phyloP scores from a whole-genome alignment of 495 filamentous ascomycete genomes.

The Penicillium ucsense region DNA sequence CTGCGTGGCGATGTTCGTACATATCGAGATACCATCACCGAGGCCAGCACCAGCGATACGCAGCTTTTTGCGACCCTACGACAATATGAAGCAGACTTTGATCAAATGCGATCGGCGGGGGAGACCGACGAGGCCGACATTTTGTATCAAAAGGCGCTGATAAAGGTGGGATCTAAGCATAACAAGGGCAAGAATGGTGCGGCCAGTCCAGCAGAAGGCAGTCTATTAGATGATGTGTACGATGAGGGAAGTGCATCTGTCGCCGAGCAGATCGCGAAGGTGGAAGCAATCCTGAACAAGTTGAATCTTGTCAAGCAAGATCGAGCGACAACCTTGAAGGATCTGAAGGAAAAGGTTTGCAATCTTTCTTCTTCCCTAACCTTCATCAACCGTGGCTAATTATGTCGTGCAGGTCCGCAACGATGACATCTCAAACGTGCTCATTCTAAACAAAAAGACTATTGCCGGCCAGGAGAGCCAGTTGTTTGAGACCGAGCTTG shows the following conservation, averaged over 20 bases:
- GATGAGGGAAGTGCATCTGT: conserved; percentile 71
- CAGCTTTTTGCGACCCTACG: conserved; percentile 77
- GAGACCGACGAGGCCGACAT: conserved; percentile 82
- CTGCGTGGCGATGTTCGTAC: conserved; percentile 76
- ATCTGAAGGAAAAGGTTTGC: conserved; percentile 87
- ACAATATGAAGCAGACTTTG: conserved; percentile 77
- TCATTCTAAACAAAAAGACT: conserved; percentile 95
- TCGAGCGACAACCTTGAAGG: conserved; percentile 82
- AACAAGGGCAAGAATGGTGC: conserved; percentile 53
- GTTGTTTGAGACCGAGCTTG: conserved; percentile 86
- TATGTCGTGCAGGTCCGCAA: conserved; percentile 61
- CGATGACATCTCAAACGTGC: conserved; percentile 92
- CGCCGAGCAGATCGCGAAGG: conserved; percentile 75
- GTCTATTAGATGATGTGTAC: conserved; percentile 83
- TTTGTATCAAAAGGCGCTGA: conserved; percentile 75
- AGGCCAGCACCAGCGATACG: conserved; percentile 78
- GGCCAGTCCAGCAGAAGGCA: conserved; percentile 62
- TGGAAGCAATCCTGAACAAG: conserved; percentile 88
- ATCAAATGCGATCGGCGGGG: conserved; percentile 88
- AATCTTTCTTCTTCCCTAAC: not conserved
- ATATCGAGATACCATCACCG: conserved; percentile 80
- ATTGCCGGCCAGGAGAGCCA: conserved; percentile 75
- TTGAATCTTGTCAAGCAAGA: conserved; percentile 87
- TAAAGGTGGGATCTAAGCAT: conserved; percentile 52
- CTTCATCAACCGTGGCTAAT: not conserved